Evolutionary conservation across 1,284 basidiomycete genomes (phyloP), one percentile per base, ranked within the genome.

Genomic region (Ganoderma resinaceum): DNA sequence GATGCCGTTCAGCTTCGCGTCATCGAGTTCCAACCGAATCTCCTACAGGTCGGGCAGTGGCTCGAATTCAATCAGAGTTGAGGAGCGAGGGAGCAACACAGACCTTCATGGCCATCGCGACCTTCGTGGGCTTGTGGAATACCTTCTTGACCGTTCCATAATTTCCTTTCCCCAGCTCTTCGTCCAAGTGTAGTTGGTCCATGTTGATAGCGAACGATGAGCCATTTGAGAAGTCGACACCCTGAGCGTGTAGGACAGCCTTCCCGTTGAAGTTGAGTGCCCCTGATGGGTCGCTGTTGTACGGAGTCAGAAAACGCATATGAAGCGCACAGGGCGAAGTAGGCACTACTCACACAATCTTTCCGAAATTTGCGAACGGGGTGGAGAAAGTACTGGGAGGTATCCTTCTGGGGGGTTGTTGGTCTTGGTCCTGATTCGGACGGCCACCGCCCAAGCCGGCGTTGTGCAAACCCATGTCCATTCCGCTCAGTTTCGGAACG

Each of bases 31-130:
- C n/a, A 99, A 86, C 26, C 96, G 94, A 74, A 99, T 99, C 91
- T 99, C 97, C 96, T 98, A 42, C 62, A 67, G 35, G 18, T 42
- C 43, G 62, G 52, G 20, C 57, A 62, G 33, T 38, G 11, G 40
- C 14, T 43, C 26, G 42, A 42, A n/a, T 18, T 40, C 16, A 57
- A 38, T 23, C 40, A 7, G 20, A 8, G 26, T 3, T 16, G 12
- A 9, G 26, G 0, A 16, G 1, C 3, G 35, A 26, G 20, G 5
- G 55, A 1, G n/a, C 33, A 2, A 1, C n/a, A 71, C 76, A 63
- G 66, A 96, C 96, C 90, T 99, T 99, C 96, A 99, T 98, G 12
- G 97, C 97, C 97, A 99, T 99, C 69, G 90, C 88, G 38, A 99
- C 96, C 65, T 96, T 96, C 4, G 96, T 99, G 16, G 96, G 96